Percentiles rank a stretch among this genome's conserved stretches.
These are phyloP conservation scores for Diplotaxis tenuifolia DNA, from an alignment of 345 rosid genomes.

Conservation along the genomic window DNA sequence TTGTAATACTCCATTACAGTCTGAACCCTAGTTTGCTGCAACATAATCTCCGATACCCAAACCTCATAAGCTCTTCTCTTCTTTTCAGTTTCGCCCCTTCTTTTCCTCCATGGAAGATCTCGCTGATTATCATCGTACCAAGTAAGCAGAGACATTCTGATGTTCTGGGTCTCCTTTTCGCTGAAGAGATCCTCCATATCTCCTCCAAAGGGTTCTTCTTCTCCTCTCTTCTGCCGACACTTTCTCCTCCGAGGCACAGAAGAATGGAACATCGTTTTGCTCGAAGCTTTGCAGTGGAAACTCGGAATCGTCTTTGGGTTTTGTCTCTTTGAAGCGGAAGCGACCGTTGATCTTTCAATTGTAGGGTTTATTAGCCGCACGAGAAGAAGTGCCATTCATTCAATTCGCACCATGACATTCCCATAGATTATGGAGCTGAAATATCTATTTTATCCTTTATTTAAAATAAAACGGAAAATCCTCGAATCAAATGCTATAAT, in stretches of 20 bases:
- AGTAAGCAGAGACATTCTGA: slow-evolving; percentile 51
- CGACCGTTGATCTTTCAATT: slow-evolving; percentile 31
- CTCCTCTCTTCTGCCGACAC: slow-evolving; percentile 4
- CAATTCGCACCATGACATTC: neutral
- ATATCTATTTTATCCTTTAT: neutral
- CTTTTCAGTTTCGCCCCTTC: slow-evolving; percentile 22
- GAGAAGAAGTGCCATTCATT: slow-evolving; percentile 12
- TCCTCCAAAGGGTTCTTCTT: slow-evolving; percentile 27
- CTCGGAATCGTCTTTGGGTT: neutral
- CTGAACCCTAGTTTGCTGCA: slow-evolving; percentile 95
- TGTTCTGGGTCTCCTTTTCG: slow-evolving; percentile 47
- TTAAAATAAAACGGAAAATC: neutral
- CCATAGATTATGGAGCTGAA: neutral
- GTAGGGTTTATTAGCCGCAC: slow-evolving; percentile 30
- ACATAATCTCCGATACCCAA: slow-evolving; percentile 97
- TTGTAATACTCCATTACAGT: slow-evolving; percentile 80
- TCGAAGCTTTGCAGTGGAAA: neutral
- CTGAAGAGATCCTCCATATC: slow-evolving; percentile 76
- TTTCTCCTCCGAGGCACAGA: slow-evolving; percentile 10
- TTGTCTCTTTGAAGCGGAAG: slow-evolving; percentile 17
- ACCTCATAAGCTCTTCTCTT: slow-evolving; percentile 76
- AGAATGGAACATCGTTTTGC: slow-evolving; percentile 26
- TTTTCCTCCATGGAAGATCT: slow-evolving; percentile 82
- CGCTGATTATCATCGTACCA: slow-evolving; percentile 75
- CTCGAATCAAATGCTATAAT: no score